These are phyloP conservation scores for Zygoascus sp. DNA, from an alignment of 1,139 yeast genomes.

Conservation along the genomic window DNA sequence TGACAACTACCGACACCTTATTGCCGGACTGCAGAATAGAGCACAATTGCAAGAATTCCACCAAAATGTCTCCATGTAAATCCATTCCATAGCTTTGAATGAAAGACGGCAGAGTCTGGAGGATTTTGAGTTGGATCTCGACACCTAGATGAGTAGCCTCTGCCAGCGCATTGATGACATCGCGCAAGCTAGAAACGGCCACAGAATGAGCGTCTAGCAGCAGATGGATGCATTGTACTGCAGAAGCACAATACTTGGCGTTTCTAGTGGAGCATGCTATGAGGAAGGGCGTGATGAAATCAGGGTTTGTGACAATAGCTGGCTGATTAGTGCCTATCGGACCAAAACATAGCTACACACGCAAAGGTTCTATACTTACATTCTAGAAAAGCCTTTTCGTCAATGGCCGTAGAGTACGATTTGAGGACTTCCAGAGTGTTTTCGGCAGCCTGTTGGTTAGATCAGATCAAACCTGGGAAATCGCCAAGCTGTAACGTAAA, in stretches of 20 bases:
- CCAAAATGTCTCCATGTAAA: constrained; percentile 53
- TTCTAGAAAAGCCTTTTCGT: constrained; percentile 33
- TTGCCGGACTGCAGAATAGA: constrained; percentile 64
- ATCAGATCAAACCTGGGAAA: neutral
- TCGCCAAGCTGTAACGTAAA: too few species aligned
- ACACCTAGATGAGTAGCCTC: constrained; percentile 74
- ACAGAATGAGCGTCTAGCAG: constrained; percentile 51
- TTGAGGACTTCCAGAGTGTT: constrained; percentile 50
- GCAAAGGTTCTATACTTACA: constrained; percentile 24
- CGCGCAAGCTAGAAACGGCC: constrained; percentile 48
- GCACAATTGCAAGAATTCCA: constrained; percentile 63
- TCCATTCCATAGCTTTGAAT: constrained; percentile 57
- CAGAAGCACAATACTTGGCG: constrained; percentile 64
- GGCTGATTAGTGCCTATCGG: neutral
- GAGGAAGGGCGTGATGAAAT: constrained; percentile 64
- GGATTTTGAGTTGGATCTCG: constrained; percentile 81
- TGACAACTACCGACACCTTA: constrained; percentile 73
- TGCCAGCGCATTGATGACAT: constrained; percentile 58
- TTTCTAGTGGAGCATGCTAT: constrained; percentile 70
- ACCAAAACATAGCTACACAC: too few species aligned
- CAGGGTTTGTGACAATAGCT: constrained; percentile 21
- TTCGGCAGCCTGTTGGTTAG: constrained; percentile 51
- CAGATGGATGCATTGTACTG: constrained; percentile 65
- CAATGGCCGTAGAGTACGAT: constrained; percentile 29
- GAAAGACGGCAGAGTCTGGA: constrained; percentile 76